A percentile compares a stretch with the other conserved stretches of the same genome.
These are phyloP conservation scores for Euphorbia neoarborescens DNA, from an alignment of 441 rosid species.

Conservation along the genomic window DNA sequence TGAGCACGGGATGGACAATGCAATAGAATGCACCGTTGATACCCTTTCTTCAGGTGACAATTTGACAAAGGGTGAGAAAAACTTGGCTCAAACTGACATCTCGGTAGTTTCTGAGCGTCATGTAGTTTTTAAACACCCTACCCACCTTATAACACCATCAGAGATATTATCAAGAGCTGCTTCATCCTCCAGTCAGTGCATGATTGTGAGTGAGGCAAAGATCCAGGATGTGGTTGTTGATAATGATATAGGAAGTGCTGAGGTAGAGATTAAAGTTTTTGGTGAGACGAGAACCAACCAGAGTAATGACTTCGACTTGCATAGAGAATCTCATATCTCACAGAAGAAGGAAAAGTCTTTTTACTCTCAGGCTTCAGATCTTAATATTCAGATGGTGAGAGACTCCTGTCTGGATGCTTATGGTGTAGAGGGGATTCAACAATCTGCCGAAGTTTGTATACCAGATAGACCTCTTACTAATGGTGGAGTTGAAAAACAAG, in stretches of 20 bases:
- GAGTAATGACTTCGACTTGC: conserved; percentile 39
- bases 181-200: conserved; percentile 44
- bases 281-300: conserved; percentile 38
- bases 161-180: conserved; percentile 50
- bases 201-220: conserved; percentile 37
- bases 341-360: conserved; percentile 51
- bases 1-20: conserved; percentile 42
- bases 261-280: conserved; percentile 48
- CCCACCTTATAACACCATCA: conserved; percentile 82
- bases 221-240: conserved; percentile 43
- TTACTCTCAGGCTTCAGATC: conserved; percentile 71
- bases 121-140: conserved; percentile 56
- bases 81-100: conserved; percentile 36
- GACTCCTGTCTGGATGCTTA: conserved; percentile 42
- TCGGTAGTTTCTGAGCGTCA: conserved; percentile 38
- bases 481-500: conserved; percentile 35
- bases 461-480: conserved; percentile 28
- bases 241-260: conserved; percentile 35
- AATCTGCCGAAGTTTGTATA: conserved; percentile 20
- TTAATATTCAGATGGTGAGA: conserved; percentile 47
- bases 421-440: conserved; percentile 30
- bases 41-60: conserved; percentile 34
- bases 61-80: conserved; percentile 41
- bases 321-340: conserved; percentile 32
- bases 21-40: conserved; percentile 32